These are phyloP conservation scores for Tephrocybe sp. DNA, from an alignment of 768 basidiomycete genomes.

Conservation along the genomic window DNA sequence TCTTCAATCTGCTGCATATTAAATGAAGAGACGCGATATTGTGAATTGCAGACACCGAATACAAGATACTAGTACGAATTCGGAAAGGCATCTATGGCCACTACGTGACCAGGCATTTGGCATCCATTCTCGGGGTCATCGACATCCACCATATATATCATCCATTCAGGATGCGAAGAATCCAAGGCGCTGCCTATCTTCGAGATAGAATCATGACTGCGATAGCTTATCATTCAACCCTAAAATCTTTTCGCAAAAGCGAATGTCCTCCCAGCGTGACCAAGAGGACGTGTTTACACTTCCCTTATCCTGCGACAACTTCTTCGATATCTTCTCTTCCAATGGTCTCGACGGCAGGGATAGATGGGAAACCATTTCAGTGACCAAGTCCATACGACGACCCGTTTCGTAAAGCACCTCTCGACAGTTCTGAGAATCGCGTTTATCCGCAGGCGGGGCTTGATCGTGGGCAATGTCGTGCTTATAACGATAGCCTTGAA, in stretches of 20 bases:
- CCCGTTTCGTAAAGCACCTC: conserved; percentile 1
- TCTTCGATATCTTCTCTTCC: background rate
- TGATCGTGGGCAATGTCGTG: background rate
- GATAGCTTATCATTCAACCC: background rate
- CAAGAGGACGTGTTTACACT: no score
- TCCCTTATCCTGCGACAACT: background rate
- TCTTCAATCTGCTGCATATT: no score
- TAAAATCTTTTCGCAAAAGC: background rate
- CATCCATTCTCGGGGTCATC: no score
- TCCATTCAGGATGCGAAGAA: background rate
- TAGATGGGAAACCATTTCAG: conserved; percentile 1
- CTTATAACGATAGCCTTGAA: conserved; percentile 4
- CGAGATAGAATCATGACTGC: background rate
- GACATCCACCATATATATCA: no score
- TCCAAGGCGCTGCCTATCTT: background rate
- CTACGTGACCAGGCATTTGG: no score
- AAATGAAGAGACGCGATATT: no score
- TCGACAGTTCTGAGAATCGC: background rate
- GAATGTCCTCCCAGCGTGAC: background rate
- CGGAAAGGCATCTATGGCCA: no score
- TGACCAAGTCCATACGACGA: background rate
- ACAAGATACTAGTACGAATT: no score
- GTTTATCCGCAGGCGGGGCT: background rate
- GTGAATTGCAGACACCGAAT: no score
- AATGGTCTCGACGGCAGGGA: background rate